A percentile compares a stretch with the other conserved stretches of the same genome.
Conservation (phyloP, 345 rosid genomes). For the Gossypium turneri region DNA sequence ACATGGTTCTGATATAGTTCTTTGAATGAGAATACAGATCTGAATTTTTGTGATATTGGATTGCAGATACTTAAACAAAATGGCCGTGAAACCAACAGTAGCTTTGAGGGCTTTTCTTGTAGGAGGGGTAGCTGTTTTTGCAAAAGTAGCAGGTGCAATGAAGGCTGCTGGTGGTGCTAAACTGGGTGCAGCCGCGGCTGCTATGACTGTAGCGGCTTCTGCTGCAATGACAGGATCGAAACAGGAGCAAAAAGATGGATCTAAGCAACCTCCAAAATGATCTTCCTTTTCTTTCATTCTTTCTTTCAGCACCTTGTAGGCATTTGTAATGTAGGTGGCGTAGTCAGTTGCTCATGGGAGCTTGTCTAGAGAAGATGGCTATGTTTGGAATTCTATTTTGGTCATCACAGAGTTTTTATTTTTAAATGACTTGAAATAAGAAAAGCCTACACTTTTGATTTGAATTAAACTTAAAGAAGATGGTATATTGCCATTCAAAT, state of each 20-base stretch:
- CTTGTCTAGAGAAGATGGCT: neutral
- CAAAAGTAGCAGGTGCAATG: slow-evolving; percentile 75
- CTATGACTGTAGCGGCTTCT: slow-evolving; percentile 73
- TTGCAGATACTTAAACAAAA: slow-evolving; percentile 25
- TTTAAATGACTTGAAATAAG: neutral
- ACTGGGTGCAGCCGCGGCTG: slow-evolving; percentile 83
- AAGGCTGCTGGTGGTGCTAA: slow-evolving; percentile 90
- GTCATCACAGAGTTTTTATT: neutral
- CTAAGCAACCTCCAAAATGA: slow-evolving; percentile 38
- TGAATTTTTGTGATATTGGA: neutral
- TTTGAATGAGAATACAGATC: neutral
- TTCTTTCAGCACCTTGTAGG: neutral
- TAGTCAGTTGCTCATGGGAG: neutral
- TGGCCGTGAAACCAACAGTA: slow-evolving; percentile 86
- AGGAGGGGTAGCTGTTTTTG: slow-evolving; percentile 76
- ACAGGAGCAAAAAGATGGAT: slow-evolving; percentile 46
- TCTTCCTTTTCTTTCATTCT: neutral
- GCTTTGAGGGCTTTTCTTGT: slow-evolving; percentile 78
- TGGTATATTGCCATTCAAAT: neutral
- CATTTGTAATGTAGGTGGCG: slow-evolving; percentile 4
- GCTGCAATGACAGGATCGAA: slow-evolving; percentile 65
- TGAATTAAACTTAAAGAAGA: neutral
- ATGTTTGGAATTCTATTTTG: slow-evolving; percentile 2
- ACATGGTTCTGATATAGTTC: neutral
- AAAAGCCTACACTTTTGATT: neutral